A percentile compares a stretch with the other conserved stretches of the same genome.
These are phyloP conservation scores for Choiromyces venosus DNA, from an alignment of 495 filamentous ascomycete genomes.

Conservation along the genomic window DNA sequence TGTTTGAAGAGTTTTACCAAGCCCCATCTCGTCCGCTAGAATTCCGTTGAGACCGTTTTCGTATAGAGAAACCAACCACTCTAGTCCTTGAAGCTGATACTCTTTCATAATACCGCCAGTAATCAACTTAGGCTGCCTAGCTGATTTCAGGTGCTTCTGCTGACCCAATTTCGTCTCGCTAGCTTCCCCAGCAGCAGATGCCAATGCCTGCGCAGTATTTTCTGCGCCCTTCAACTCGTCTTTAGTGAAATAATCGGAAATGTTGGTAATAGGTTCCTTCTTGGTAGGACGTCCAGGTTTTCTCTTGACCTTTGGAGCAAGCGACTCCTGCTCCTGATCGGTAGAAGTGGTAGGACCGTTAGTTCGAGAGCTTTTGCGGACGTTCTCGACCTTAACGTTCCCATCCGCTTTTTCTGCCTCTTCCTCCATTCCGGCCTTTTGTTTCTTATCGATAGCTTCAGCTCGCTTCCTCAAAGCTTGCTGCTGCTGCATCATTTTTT, in stretches of 20 bases:
- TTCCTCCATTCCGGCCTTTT: conserved; percentile 7
- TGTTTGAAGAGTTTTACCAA: conserved; percentile 92
- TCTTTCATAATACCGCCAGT: conserved; percentile 85
- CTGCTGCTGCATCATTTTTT: conserved; percentile 37
- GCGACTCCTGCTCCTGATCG: conserved; percentile 5
- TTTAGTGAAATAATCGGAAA: conserved; percentile 36
- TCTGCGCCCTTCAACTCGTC: conserved; percentile 26
- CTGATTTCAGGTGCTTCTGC: conserved; percentile 65
- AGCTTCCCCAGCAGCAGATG: conserved; percentile 18
- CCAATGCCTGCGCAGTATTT: conserved; percentile 33
- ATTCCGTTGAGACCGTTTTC: conserved; percentile 96
- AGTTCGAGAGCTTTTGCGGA: conserved; percentile 24
- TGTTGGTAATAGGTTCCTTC: conserved; percentile 8
- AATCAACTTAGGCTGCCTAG: conserved; percentile 76
- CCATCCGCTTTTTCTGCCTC: background rate
- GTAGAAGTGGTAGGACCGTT: background rate
- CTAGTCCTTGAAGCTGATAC: conserved; percentile 90
- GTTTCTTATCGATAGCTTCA: conserved; percentile 31
- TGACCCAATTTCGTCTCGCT: conserved; percentile 54
- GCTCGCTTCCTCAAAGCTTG: conserved; percentile 30
- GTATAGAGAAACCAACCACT: conserved; percentile 80
- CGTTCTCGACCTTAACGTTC: conserved; percentile 6
- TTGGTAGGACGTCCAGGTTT: conserved; percentile 13
- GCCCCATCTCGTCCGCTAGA: conserved; percentile 93
- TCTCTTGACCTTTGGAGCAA: conserved; percentile 9